phyloP scores from a whole-genome alignment of 1,284 basidiomycete genomes.

The Puccinia sorghi region DNA sequence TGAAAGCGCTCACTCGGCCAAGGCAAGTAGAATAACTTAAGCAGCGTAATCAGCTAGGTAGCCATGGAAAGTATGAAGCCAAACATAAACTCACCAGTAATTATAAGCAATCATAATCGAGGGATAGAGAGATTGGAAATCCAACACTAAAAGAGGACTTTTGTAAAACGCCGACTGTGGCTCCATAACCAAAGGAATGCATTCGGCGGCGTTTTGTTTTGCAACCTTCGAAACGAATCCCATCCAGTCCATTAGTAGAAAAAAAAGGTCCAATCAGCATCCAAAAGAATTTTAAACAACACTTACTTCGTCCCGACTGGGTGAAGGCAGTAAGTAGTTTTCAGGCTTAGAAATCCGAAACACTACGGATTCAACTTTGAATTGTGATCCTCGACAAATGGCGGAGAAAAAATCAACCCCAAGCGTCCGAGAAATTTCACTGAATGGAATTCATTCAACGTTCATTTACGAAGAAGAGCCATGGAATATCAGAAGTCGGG shows the following conservation, averaged over 20 bases:
- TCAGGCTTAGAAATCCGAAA: slow-evolving; percentile 98
- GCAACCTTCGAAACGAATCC: slow-evolving; percentile 68
- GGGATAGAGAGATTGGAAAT: slow-evolving; percentile 94
- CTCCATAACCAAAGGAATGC: slow-evolving; percentile 90
- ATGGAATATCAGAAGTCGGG: background rate
- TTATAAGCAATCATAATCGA: slow-evolving; percentile 99
- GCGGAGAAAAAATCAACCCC: slow-evolving; percentile 97
- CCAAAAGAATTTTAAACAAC: background rate
- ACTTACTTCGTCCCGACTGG: slow-evolving; percentile 76
- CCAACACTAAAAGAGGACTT: slow-evolving; percentile 84
- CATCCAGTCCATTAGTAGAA: slow-evolving; percentile 8
- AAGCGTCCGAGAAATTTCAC: slow-evolving; percentile 94
- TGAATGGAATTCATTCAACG: slow-evolving; percentile 57
- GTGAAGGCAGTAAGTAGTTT: slow-evolving; percentile 81
- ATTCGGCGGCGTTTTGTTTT: slow-evolving; percentile 94
- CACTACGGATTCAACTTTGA: slow-evolving; percentile 98
- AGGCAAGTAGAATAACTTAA: slow-evolving; percentile 71
- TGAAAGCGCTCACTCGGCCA: slow-evolving; percentile 80
- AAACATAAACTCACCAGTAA: slow-evolving; percentile 74
- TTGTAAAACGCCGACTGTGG: slow-evolving; percentile 89
- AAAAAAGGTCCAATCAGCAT: slow-evolving; percentile 4
- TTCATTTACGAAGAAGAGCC: background rate
- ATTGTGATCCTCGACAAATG: slow-evolving; percentile 89
- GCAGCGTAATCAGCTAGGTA: slow-evolving; percentile 15
- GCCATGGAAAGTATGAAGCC: background rate